Evolutionary conservation across 148 eudicot species (phyloP), one percentile per base, ranked within the genome.

Genomic region (Cornus kousa): DNA sequence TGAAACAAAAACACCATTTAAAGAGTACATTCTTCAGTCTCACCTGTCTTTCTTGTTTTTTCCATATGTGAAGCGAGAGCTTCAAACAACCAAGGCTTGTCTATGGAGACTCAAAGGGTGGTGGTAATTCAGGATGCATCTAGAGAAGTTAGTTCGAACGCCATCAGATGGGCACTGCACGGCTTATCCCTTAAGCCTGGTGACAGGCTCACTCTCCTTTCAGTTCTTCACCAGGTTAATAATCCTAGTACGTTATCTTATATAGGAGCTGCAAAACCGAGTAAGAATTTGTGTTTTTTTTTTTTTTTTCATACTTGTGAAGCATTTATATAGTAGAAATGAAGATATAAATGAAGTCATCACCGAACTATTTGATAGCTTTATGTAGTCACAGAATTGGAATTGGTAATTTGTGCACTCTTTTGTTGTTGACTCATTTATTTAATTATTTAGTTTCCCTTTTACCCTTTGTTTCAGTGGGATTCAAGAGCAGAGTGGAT

Each of bases 51-150:
- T 43, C 9, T 43, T 50, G 8, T 11, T 14, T 14, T 53, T 16
- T 53, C 12, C 17, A 53, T 53, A 53, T 16, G 17, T 53, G 14
- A 3, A 53, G 59, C 4, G 59, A 53, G 59, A 48, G 12, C 7
- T 7, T 62, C 23, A 19, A 62, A 62, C 66, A 62, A 24, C 59
- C 7, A 19, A 16, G 57, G 31, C 23, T 57, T 74, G 67, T 74
- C 76, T 4, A 74, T 23, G 46, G 80, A 48, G 32, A 43, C 50
- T 9, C 48, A 78, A 67, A 83, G 57, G 23, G 79, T 79, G 68
- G 76, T 83, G 78, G 73, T 83, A 76, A 75, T 83, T 12, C 75
- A 59, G 60, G 77, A 80, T 80, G 82, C 82, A 70, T 62, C 79
- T 28, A 75, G 71, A 35, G 82, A 68, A 69, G 72, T 74, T 39